Evolutionary conservation across 2,329 filamentous ascomycete genomes (phyloP).

Genomic region (Phialophora chinensis): DNA sequence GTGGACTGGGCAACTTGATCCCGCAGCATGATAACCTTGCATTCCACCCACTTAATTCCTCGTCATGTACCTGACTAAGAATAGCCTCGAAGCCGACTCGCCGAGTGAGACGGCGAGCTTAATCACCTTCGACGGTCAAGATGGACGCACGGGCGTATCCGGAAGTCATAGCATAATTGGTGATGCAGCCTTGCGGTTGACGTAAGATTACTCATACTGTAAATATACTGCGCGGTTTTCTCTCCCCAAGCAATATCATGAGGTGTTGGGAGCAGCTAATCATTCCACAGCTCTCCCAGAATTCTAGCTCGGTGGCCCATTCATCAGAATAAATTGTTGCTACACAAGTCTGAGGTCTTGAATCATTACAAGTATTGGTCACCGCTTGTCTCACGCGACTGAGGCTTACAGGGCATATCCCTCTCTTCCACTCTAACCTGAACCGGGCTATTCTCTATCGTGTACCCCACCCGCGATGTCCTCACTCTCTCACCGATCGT

Average conservation of each 20-base stretch:
- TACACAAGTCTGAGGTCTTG: not conserved
- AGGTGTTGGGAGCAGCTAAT: not conserved
- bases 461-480: not conserved
- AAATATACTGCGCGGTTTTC: not conserved
- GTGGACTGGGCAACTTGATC: no score
- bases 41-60: not conserved
- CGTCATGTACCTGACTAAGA: not conserved
- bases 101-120: not conserved
- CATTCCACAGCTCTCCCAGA: no score
- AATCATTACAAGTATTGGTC: no score
- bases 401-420: not conserved
- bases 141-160: not conserved
- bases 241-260: no score
- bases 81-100: not conserved
- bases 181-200: constrained; percentile 5
- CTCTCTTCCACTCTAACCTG: not conserved
- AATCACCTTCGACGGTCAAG: not conserved
- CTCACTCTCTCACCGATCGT: not conserved
- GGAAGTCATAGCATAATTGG: not conserved
- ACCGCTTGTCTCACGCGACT: not conserved
- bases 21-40: not conserved
- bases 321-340: no score
- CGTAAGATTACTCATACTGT: constrained; percentile 1
- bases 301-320: no score
- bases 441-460: not conserved